A percentile compares a stretch with the other conserved stretches of the same genome.
Conservation (phyloP, 2,329 filamentous ascomycete genomes). For the Endocalyx cinctus region DNA sequence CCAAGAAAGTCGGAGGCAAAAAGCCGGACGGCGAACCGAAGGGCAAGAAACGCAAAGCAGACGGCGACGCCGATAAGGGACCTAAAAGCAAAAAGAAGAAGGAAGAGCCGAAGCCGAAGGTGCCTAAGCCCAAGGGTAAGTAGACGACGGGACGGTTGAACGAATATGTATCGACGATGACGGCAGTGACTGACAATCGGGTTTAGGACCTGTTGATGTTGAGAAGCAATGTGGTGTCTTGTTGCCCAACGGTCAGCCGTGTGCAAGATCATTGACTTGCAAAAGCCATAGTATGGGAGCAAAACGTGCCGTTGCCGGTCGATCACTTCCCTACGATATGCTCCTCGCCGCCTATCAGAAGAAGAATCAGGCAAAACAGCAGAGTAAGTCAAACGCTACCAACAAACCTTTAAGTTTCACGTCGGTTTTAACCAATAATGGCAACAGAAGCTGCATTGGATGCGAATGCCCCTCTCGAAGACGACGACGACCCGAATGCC, state of each 20-base stretch:
- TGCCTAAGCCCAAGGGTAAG: constrained; percentile 74
- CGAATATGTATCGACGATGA: background rate
- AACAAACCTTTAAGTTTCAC: background rate
- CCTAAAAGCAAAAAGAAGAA: constrained; percentile 93
- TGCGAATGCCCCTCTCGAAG: constrained; percentile 84
- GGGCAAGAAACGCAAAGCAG: constrained; percentile 75
- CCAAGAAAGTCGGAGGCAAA: constrained; percentile 63
- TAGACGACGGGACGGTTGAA: constrained; percentile 2
- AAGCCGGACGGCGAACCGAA: constrained; percentile 60
- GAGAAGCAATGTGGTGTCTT: constrained; percentile 90
- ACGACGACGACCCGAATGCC: constrained; percentile 75
- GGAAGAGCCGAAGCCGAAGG: constrained; percentile 81
- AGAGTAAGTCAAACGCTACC: constrained; percentile 60
- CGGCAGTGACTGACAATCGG: constrained; percentile 1
- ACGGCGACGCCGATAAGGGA: constrained; percentile 72
- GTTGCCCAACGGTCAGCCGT: constrained; percentile 78
- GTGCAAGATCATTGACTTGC: constrained; percentile 84
- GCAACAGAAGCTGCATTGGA: constrained; percentile 82
- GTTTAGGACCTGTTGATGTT: constrained; percentile 76
- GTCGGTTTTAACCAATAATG: constrained; percentile 15
- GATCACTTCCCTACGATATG: constrained; percentile 89
- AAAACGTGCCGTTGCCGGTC: constrained; percentile 80
- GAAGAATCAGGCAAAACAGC: constrained; percentile 97
- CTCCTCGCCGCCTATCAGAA: constrained; percentile 84
- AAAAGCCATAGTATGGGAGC: constrained; percentile 95